Conservation (phyloP, 1,284 basidiomycete species). For the Ustilago trichophora region DNA sequence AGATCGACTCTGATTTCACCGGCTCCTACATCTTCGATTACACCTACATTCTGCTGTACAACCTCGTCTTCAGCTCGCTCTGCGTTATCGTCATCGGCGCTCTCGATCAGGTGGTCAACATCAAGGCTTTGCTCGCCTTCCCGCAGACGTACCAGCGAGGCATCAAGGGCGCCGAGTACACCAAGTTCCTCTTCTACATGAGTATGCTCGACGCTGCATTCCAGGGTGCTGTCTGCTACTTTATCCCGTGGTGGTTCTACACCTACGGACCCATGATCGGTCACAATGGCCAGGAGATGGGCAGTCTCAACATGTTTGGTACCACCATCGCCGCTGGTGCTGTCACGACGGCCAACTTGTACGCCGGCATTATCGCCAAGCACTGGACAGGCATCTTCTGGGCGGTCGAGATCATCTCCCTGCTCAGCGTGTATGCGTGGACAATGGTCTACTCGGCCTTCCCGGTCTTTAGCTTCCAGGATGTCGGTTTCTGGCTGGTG, state of each 20-base stretch:
- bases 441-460: slow-evolving; percentile 56
- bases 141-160: slow-evolving; percentile 93
- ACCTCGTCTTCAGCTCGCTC: slow-evolving; percentile 90
- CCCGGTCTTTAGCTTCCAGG: slow-evolving; percentile 41
- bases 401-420: slow-evolving; percentile 53
- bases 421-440: slow-evolving; percentile 58
- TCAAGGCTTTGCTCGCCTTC: slow-evolving; percentile 86
- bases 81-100: slow-evolving; percentile 93
- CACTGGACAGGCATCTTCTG: slow-evolving; percentile 57
- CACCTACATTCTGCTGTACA: slow-evolving; percentile 73
- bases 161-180: slow-evolving; percentile 91
- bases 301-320: slow-evolving; percentile 81
- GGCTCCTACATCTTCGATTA: slow-evolving; percentile 96
- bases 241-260: slow-evolving; percentile 84
- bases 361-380: slow-evolving; percentile 51
- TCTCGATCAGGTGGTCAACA: slow-evolving; percentile 95
- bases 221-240: slow-evolving; percentile 89
- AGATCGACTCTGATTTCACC: slow-evolving; percentile 89
- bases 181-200: slow-evolving; percentile 87
- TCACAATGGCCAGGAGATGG: slow-evolving; percentile 66
- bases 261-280: slow-evolving; percentile 68
- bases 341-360: slow-evolving; percentile 81
- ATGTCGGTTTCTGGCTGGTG: slow-evolving; percentile 51
- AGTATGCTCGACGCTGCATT: slow-evolving; percentile 95
- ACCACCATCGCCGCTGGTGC: slow-evolving; percentile 87